phyloP scores from a whole-genome alignment of 2,329 filamentous ascomycete genomes.

The Sordariomycetes sp. region DNA sequence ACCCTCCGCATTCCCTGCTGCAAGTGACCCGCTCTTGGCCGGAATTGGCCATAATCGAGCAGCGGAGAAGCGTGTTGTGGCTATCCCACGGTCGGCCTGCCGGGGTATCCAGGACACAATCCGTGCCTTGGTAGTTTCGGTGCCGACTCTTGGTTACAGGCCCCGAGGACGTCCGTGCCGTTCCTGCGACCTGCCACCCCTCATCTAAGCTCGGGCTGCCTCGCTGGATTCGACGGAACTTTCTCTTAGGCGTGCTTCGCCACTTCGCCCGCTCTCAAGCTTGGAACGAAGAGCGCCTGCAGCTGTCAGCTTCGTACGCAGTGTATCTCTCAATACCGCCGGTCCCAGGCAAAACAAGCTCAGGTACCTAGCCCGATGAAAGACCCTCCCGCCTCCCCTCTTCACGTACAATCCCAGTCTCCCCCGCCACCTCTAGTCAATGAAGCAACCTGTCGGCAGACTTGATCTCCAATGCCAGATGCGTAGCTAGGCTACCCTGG shows the following conservation, averaged over 20 bases:
- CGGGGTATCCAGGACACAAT: background rate
- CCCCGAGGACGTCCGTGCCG: background rate
- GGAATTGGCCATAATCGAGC: background rate
- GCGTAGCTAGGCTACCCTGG: background rate
- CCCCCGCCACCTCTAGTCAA: background rate
- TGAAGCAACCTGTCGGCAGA: background rate
- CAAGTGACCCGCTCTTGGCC: background rate
- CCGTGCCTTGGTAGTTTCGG: background rate
- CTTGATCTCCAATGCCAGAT: background rate
- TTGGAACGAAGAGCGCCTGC: background rate
- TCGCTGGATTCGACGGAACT: background rate
- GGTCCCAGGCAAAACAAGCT: constrained; percentile 3
- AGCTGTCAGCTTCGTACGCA: background rate
- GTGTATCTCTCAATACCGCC: background rate
- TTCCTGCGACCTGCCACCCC: background rate
- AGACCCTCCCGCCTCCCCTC: background rate
- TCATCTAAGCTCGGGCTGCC: background rate
- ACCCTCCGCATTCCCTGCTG: background rate
- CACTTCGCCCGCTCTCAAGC: background rate
- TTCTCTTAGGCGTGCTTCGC: background rate
- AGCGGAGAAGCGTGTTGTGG: background rate
- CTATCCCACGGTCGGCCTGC: background rate
- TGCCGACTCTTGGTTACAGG: background rate
- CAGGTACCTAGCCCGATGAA: constrained; percentile 1
- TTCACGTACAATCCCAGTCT: background rate